phyloP scores from a whole-genome alignment of 306 rosid species.

The Styphnolobium japonicum region DNA sequence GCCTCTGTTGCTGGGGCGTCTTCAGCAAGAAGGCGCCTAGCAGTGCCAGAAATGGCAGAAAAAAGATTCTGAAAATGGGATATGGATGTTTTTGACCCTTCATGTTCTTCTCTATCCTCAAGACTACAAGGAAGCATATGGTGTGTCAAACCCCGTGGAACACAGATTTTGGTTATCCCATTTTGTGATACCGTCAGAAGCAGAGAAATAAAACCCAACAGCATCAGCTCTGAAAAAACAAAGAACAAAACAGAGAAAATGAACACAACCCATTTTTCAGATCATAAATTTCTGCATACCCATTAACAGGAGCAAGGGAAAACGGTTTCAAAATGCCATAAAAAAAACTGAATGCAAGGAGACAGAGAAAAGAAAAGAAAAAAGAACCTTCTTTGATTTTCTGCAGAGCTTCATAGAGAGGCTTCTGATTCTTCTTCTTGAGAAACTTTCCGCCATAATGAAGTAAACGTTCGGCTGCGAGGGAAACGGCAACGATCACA shows the following conservation, averaged over 20 bases:
- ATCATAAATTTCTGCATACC: background rate
- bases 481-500: slow-evolving; percentile 62
- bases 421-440: slow-evolving; percentile 63
- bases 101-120: background rate
- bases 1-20: background rate
- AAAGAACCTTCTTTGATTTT: slow-evolving; percentile 69
- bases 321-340: no score
- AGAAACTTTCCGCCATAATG: slow-evolving; percentile 56
- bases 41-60: slow-evolving; percentile 28
- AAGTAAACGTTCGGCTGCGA: slow-evolving; percentile 56
- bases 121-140: slow-evolving; percentile 74
- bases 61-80: slow-evolving; percentile 46
- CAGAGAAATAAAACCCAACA: slow-evolving; percentile 92
- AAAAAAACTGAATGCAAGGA: no score
- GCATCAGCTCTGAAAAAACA: slow-evolving; percentile 64
- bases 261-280: background rate
- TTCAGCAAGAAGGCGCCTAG: slow-evolving; percentile 44
- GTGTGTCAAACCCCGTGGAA: slow-evolving; percentile 20
- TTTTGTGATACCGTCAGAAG: slow-evolving; percentile 77
- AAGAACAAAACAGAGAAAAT: background rate
- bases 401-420: slow-evolving; percentile 69
- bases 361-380: background rate
- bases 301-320: background rate
- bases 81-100: background rate
- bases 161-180: slow-evolving; percentile 61